Conservation (phyloP, 2,329 filamentous ascomycete genomes). For the Botrytis elliptica region DNA sequence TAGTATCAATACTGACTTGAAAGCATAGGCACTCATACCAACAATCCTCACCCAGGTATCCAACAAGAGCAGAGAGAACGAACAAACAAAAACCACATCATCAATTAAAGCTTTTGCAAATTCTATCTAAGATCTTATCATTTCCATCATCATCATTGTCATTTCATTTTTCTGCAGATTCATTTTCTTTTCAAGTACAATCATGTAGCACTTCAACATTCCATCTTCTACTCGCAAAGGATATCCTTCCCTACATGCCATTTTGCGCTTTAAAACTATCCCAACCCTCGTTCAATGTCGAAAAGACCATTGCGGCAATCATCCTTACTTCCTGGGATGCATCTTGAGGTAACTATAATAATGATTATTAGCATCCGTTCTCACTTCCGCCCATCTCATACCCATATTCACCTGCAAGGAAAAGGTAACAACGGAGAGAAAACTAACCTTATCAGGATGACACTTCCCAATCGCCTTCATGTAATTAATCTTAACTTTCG, state of each 20-base stretch:
- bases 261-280: constrained; percentile 72
- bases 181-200: too few species aligned
- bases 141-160: background rate
- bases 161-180: background rate
- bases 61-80: background rate
- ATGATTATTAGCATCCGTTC: constrained; percentile 12
- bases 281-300: constrained; percentile 70
- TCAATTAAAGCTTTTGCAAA: background rate
- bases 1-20: too few species aligned
- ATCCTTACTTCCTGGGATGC: constrained; percentile 64
- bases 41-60: background rate
- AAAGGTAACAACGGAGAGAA: constrained; percentile 4
- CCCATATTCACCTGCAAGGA: background rate
- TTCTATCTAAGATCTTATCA: background rate
- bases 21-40: too few species aligned
- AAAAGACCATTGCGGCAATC: constrained; percentile 65
- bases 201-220: background rate
- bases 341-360: constrained; percentile 58
- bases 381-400: background rate
- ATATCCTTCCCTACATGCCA: constrained; percentile 47
- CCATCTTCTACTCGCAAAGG: background rate
- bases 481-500: constrained; percentile 95
- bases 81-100: background rate
- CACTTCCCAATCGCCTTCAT: constrained; percentile 99
- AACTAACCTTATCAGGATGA: constrained; percentile 92